Conservation (phyloP, 2,329 filamentous ascomycete species). For the Neofusicoccum laricinum region DNA sequence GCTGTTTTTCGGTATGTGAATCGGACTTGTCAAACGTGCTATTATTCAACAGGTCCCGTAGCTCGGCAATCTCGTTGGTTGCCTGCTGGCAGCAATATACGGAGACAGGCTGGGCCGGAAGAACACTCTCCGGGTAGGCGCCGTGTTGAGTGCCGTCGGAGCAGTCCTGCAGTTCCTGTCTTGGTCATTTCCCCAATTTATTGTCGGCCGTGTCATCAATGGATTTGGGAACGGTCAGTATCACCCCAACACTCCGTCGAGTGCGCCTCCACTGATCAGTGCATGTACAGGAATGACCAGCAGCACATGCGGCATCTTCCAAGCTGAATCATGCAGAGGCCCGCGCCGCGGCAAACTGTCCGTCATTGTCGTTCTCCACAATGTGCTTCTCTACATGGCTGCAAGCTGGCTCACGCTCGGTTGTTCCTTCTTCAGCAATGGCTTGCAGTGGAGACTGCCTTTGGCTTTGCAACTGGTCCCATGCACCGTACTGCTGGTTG, state of each 20-base stretch:
- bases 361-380: conserved; percentile 21
- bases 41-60: neutral
- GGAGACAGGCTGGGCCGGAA: conserved; percentile 23
- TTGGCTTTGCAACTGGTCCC: conserved; percentile 38
- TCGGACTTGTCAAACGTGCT: no score
- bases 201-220: conserved; percentile 20
- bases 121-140: conserved; percentile 22
- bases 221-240: conserved; percentile 21
- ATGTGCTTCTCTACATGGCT: conserved; percentile 22
- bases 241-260: no score
- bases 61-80: neutral
- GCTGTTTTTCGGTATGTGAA: conserved; percentile 23
- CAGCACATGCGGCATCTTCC: conserved; percentile 20
- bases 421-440: conserved; percentile 10
- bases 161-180: conserved; percentile 23
- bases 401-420: conserved; percentile 21
- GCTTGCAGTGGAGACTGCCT: conserved; percentile 23
- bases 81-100: conserved; percentile 9
- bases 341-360: conserved; percentile 20
- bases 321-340: conserved; percentile 19
- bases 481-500: conserved; percentile 34
- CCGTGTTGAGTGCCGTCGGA: conserved; percentile 19
- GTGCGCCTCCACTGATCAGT: no score
- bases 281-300: conserved; percentile 16
- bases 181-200: conserved; percentile 17